Conservation (phyloP, 225 moss, liverwort and hornwort genomes). For the Anthoceros angustus region DNA sequence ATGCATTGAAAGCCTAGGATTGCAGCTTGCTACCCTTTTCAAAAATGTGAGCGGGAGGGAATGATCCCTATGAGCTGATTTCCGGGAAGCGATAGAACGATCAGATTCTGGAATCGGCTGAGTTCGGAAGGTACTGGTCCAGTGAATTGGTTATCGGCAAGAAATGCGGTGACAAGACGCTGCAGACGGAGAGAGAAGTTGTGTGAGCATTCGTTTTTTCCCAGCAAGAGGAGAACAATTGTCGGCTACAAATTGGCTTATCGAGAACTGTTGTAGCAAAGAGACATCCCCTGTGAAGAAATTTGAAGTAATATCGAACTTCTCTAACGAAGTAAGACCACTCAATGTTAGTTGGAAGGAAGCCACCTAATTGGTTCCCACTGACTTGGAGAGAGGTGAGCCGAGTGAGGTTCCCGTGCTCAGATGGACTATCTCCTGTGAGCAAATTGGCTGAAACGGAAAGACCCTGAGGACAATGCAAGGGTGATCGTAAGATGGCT, state of each 20-base stretch:
- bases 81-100: neutral
- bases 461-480: neutral
- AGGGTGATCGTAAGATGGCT: neutral
- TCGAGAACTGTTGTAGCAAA: neutral
- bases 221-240: too few species aligned
- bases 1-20: neutral
- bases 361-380: neutral
- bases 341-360: neutral
- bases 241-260: too few species aligned
- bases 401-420: neutral
- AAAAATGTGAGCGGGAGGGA: neutral
- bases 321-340: neutral
- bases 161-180: neutral
- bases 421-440: neutral
- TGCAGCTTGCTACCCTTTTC: neutral
- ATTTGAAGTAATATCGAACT: neutral
- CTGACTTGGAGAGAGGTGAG: neutral
- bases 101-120: neutral
- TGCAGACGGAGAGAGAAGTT: neutral
- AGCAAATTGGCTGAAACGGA: too few species aligned
- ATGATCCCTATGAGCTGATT: neutral
- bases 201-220: too few species aligned
- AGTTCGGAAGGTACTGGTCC: neutral
- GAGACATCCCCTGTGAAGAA: neutral
- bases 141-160: neutral